phyloP scores from a whole-genome alignment of 2,329 filamentous ascomycete genomes.

The Penicillium sp. region DNA sequence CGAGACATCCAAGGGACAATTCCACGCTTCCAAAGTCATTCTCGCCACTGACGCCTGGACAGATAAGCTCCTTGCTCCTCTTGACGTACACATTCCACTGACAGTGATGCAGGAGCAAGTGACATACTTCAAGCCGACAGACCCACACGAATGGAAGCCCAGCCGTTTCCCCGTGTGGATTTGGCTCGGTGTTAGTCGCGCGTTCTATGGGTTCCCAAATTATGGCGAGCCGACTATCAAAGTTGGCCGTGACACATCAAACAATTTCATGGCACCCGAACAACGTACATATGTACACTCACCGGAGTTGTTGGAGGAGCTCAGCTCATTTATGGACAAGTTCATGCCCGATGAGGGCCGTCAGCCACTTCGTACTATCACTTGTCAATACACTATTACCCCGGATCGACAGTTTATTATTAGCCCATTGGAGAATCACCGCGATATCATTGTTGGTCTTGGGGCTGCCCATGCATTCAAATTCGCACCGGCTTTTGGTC shows the following conservation, averaged over 20 bases:
- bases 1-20: conserved; percentile 24
- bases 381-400: conserved; percentile 32
- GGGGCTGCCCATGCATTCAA: conserved; percentile 30
- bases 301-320: conserved; percentile 20
- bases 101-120: conserved; percentile 30
- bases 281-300: conserved; percentile 32
- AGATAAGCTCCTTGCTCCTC: conserved; percentile 26
- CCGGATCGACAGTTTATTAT: conserved; percentile 31
- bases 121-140: conserved; percentile 29
- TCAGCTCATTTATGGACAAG: conserved; percentile 21
- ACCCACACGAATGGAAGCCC: conserved; percentile 15
- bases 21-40: conserved; percentile 24
- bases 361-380: conserved; percentile 27
- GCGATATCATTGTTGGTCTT: conserved; percentile 24
- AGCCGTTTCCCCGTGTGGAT: conserved; percentile 30
- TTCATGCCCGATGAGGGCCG: conserved; percentile 26
- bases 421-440: conserved; percentile 24
- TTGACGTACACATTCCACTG: conserved; percentile 24
- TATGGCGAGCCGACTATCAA: conserved; percentile 34
- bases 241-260: conserved; percentile 22
- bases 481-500: conserved; percentile 28
- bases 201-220: conserved; percentile 28
- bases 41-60: conserved; percentile 29
- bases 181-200: too few relatives aligned
- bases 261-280: conserved; percentile 30